These are phyloP conservation scores for Pythium periplocum DNA, from an alignment of 352 stramenopile species.

Conservation along the genomic window DNA sequence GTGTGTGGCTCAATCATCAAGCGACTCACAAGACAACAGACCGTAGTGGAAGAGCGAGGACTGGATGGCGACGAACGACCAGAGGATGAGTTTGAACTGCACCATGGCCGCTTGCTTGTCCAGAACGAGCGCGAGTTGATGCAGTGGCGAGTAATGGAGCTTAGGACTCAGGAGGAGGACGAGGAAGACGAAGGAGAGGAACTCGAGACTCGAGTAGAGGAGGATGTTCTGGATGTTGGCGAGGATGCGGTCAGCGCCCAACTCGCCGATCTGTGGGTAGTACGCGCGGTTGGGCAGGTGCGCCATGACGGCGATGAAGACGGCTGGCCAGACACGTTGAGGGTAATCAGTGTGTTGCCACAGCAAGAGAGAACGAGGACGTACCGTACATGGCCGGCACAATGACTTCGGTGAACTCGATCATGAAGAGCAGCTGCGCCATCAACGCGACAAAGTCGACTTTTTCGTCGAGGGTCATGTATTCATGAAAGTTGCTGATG, in stretches of 20 bases:
- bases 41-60: not conserved
- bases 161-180: not conserved
- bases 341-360: not conserved
- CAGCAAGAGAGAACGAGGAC: not conserved
- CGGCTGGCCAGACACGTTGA: not conserved
- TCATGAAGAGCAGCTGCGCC: not conserved
- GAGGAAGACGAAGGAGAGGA: not conserved
- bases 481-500: not conserved
- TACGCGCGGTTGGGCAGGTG: conserved; percentile 2
- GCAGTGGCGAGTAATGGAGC: not conserved
- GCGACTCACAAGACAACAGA: not conserved
- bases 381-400: conserved; percentile 1
- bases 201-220: not conserved
- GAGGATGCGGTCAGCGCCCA: not conserved
- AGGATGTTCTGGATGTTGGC: not conserved
- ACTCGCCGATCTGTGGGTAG: not conserved
- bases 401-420: conserved; percentile 2
- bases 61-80: not conserved
- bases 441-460: not conserved
- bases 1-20: not conserved
- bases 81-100: conserved; percentile 1
- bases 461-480: not conserved
- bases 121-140: not conserved
- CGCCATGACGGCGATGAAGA: not conserved
- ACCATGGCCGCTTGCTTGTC: not conserved